phyloP scores from a whole-genome alignment of 1,284 basidiomycete species.

The Ustilago lituana region DNA sequence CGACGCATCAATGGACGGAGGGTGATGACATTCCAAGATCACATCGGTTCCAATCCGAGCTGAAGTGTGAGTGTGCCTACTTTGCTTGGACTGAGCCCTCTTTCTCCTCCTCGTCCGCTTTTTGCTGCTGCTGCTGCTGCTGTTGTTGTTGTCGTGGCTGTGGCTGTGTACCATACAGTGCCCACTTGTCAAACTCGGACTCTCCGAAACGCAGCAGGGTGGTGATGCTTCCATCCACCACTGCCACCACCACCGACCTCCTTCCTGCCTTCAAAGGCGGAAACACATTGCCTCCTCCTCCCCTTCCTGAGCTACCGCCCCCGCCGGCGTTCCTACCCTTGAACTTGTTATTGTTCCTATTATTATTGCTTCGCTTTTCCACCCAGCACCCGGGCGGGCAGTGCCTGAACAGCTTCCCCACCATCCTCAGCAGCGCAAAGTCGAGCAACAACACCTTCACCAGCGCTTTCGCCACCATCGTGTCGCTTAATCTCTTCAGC shows the following conservation, averaged over 20 bases:
- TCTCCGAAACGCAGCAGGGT: conserved; percentile 89
- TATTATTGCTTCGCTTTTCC: background rate
- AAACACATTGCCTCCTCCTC: conserved; percentile 60
- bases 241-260: conserved; percentile 84
- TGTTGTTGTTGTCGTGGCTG: background rate
- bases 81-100: too few relatives aligned
- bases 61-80: too few relatives aligned
- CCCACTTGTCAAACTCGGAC: conserved; percentile 82
- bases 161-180: conserved; percentile 15
- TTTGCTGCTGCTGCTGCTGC: background rate
- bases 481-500: background rate
- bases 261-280: conserved; percentile 80
- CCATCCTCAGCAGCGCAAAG: conserved; percentile 1
- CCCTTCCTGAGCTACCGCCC: conserved; percentile 1
- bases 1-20: too few relatives aligned
- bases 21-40: too few relatives aligned
- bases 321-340: background rate
- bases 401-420: conserved; percentile 17
- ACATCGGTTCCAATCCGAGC: too few relatives aligned
- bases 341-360: background rate
- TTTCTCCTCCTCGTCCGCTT: background rate
- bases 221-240: conserved; percentile 86
- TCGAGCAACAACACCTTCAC: conserved; percentile 17
- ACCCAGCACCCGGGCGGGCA: conserved; percentile 18
- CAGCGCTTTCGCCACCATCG: background rate